These are phyloP conservation scores for Penicillium egyptiacum DNA, from an alignment of 495 filamentous ascomycete species.

Conservation along the genomic window DNA sequence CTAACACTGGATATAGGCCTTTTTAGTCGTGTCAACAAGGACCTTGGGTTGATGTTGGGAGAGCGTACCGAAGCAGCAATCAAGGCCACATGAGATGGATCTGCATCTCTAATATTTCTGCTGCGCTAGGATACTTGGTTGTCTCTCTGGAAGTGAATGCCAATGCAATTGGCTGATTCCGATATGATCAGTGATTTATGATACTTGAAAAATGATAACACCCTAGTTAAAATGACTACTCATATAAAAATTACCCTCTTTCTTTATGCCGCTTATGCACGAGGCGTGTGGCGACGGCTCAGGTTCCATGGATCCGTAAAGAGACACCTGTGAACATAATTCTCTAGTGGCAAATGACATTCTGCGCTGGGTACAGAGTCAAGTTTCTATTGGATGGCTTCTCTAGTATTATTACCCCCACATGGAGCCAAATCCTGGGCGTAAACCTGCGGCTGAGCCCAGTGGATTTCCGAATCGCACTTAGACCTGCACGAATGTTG, in stretches of 20 bases:
- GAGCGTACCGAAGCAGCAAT: constrained; percentile 9
- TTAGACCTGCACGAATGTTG: neutral
- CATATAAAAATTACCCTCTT: neutral
- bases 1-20: constrained; percentile 1
- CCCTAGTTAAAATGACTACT: neutral
- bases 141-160: neutral
- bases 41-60: constrained; percentile 8
- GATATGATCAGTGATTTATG: neutral
- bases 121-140: neutral
- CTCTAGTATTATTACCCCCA: neutral
- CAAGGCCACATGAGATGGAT: neutral
- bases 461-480: neutral
- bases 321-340: neutral
- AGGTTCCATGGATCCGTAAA: neutral
- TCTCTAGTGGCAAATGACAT: neutral
- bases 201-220: neutral
- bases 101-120: neutral
- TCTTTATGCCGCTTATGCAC: neutral
- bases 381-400: neutral
- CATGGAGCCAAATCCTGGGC: neutral
- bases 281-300: neutral
- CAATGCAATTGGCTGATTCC: constrained; percentile 2
- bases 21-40: constrained; percentile 10
- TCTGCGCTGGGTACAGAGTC: neutral
- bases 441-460: neutral